Evolutionary conservation across 495 filamentous ascomycete genomes (phyloP).

Genomic region (Xylaria bambusicola): DNA sequence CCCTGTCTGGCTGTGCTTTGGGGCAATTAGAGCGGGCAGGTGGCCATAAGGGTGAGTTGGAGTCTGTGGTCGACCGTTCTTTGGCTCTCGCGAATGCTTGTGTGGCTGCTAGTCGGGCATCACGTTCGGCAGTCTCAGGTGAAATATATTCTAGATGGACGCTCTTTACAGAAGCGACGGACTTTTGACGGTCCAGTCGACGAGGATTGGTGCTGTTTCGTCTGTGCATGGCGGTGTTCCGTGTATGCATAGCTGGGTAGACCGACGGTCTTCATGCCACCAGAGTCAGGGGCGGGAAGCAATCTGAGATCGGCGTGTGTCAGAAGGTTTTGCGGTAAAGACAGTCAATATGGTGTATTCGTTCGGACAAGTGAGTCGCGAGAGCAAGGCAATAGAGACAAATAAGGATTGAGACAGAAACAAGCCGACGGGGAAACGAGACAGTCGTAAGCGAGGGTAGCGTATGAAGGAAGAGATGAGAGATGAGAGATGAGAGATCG

Average conservation of each 20-base stretch:
- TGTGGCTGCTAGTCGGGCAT: conserved; percentile 69
- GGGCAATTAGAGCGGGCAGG: conserved; percentile 13
- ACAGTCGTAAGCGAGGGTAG: too few species aligned
- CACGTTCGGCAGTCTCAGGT: conserved; percentile 56
- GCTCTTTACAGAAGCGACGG: conserved; percentile 59
- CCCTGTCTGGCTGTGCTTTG: conserved; percentile 8
- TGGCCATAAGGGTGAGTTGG: conserved; percentile 33
- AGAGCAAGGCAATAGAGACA: too few species aligned
- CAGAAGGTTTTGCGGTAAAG: neutral
- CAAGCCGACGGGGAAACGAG: neutral
- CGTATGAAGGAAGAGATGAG: neutral
- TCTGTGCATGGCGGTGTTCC: conserved; percentile 24
- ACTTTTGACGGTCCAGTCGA: conserved; percentile 61
- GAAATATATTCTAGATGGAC: conserved; percentile 51
- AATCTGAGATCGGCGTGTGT: neutral
- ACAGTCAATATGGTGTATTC: neutral
- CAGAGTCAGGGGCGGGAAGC: too few species aligned
- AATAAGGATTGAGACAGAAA: neutral
- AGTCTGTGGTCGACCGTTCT: conserved; percentile 36
- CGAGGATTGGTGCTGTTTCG: conserved; percentile 37
- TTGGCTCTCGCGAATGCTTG: conserved; percentile 63
- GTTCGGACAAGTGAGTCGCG: neutral
- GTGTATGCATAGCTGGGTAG: too few species aligned
- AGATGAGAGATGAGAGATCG: neutral
- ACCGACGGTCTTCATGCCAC: too few species aligned